These are phyloP conservation scores for Yamadazyma buinensis DNA, from an alignment of 1,139 yeast species.

Conservation along the genomic window DNA sequence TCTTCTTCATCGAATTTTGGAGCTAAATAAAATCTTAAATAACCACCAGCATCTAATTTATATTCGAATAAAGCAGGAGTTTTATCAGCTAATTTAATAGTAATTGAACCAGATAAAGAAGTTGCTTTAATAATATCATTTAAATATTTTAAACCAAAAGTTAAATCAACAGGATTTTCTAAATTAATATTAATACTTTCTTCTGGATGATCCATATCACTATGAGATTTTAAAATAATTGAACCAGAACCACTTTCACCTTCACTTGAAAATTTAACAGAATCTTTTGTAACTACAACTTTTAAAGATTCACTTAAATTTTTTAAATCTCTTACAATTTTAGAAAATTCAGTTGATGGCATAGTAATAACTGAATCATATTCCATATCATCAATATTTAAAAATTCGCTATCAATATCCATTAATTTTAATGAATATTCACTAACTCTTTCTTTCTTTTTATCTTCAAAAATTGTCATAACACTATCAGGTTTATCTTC, in stretches of 20 bases:
- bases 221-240: slow-evolving; percentile 79
- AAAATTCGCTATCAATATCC: slow-evolving; percentile 95
- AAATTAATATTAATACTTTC: slow-evolving; percentile 72
- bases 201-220: slow-evolving; percentile 77
- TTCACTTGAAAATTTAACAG: slow-evolving; percentile 84
- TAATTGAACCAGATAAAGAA: slow-evolving; percentile 68
- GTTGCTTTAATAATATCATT: slow-evolving; percentile 91
- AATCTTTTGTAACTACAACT: slow-evolving; percentile 85
- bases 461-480: slow-evolving; percentile 83
- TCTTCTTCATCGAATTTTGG: slow-evolving; percentile 95
- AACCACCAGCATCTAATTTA: slow-evolving; percentile 83
- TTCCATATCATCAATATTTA: slow-evolving; percentile 91
- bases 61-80: slow-evolving; percentile 94
- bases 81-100: slow-evolving; percentile 83
- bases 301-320: slow-evolving; percentile 84
- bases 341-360: slow-evolving; percentile 87
- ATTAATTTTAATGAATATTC: slow-evolving; percentile 89
- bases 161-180: slow-evolving; percentile 82
- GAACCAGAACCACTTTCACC: slow-evolving; percentile 93
- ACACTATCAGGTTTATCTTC: slow-evolving; percentile 88
- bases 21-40: slow-evolving; percentile 92
- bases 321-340: slow-evolving; percentile 83
- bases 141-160: slow-evolving; percentile 89
- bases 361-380: slow-evolving; percentile 81
- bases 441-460: slow-evolving; percentile 84